phyloP scores from a whole-genome alignment of 129 eudicot species.

The Logfia minima region DNA sequence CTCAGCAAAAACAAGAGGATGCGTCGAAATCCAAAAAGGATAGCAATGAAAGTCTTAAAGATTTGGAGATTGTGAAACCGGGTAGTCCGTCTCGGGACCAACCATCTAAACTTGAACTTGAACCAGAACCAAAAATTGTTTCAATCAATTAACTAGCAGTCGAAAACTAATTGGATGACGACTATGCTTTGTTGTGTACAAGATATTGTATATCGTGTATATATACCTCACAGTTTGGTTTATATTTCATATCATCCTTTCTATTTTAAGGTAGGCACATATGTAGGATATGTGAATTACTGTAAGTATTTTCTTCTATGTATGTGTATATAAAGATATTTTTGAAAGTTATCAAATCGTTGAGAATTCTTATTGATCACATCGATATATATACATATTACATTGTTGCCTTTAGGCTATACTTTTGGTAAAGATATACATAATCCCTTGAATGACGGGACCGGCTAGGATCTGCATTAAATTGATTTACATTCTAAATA shows the following conservation, averaged over 20 bases:
- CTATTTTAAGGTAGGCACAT: too few relatives aligned
- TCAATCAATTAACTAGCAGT: constrained; percentile 24
- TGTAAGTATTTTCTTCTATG: too few relatives aligned
- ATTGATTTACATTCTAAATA: too few relatives aligned
- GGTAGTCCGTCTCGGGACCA: constrained; percentile 21
- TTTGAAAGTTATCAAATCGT: too few relatives aligned
- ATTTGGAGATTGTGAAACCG: constrained; percentile 34
- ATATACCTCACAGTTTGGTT: neutral
- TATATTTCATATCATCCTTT: neutral
- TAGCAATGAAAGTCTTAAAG: constrained; percentile 30
- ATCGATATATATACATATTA: too few relatives aligned
- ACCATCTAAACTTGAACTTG: constrained; percentile 10
- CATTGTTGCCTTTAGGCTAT: too few relatives aligned
- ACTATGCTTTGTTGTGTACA: constrained; percentile 16
- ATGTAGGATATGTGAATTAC: neutral
- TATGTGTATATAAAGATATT: too few relatives aligned
- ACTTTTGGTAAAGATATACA: too few relatives aligned
- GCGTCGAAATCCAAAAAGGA: constrained; percentile 23
- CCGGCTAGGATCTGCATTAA: too few relatives aligned
- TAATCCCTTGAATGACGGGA: too few relatives aligned
- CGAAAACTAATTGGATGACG: constrained; percentile 4
- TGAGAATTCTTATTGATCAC: too few relatives aligned
- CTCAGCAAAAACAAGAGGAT: constrained; percentile 14
- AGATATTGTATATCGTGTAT: neutral
- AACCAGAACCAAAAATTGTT: constrained; percentile 29